Base-by-base conservation (phyloP, 257 asterid genomes). In the Solanum tacnaense region DNA sequence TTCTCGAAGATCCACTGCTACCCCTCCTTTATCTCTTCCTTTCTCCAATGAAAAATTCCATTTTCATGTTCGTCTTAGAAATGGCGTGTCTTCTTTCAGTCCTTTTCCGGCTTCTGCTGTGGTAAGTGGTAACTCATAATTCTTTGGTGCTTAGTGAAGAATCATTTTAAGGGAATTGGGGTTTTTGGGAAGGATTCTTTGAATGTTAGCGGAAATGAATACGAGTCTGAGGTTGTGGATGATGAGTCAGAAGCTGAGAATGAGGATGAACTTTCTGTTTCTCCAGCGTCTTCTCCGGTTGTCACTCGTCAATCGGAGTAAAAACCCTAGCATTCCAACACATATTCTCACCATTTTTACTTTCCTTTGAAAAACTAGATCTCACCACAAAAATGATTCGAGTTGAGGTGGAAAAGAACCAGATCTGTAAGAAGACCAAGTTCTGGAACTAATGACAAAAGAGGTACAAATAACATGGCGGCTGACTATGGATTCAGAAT, bases 401-500 rank as follows among this genome's bases (percentile, higher is more conserved):
- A 88, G 87, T 95, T 95, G 70, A 94, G 75, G 83, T 95, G 98
- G 68, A 95, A 89, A 8, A 95, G 91, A 13, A 94, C 98, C 1
- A 95, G 94, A 88, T 95, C 94, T 4, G 94, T 92, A 0, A 95
- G 87, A 12, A 90, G 73, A 25, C 98, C 98, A 23, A 95, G 94
- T 87, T 95, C 93, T 20, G 90, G 38, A 95, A 93, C 68, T 87
- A 52, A 16, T 52, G 60, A 52, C 62, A 52, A 52, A 18, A 52
- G 62, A 52, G 62, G 62, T 52, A 52, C n/a, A 18, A 52, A 52
- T 52, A n/a, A 52, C 62, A 52, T 6, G 62, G 62, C 3, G 58
- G 58, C 62, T 52, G 6, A 52, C n/a, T 52, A 16, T 52, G 62
- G n/a, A 52, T 52, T 18, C n/a, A 52, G 62, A 52, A 52, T 52